Base-by-base conservation (phyloP, 768 basidiomycete genomes). In the Suillus discolor region DNA sequence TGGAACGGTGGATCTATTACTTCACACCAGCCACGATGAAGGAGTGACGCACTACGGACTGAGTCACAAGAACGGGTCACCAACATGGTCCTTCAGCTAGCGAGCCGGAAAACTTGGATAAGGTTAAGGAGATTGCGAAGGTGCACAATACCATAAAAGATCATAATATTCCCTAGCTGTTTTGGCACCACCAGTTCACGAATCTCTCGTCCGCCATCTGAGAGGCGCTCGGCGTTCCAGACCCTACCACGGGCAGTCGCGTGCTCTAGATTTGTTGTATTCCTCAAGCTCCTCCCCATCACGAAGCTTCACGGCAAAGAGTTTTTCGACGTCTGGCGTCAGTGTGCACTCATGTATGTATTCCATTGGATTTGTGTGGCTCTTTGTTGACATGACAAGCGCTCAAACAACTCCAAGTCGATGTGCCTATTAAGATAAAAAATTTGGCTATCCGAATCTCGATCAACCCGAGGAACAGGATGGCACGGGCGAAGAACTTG, bases 71-170 rank as follows among this genome's bases (percentile, higher is more conserved):
- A 41, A 12, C 61, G 42, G 15, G 41, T 25, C 18, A 61, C 61
- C 25, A 31, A 61, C 28, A 25, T 45, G 15, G 25, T 39, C 42
- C 18, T 13, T 13, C 25, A 16, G 31, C 5, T n/a, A 59, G 57
- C 18, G 20, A 59, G 57, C 36, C n/a, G 6, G 36, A 59, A 6
- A 59, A 39, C 57, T 28, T 38, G 20, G 7, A 38, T 7, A 59
- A 59, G 41, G 57, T 59, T 38, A 15, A 41, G 13, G 57, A 59
- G 16, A 59, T 59, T 31, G 57, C 57, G 11, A 25, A 59, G 20
- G 15, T 39, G 38, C 34, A 15, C 20, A 9, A 36, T 1, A 1
- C 34, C 6, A 34, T 59, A 25, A 25, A 36, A 16, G 57, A 34
- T 12, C 34, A 39, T 3, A 16, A 39, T 3, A 16, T 59, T 36